phyloP scores from a whole-genome alignment of 139 green algal genomes.

The Tetratostichococcus sp. region DNA sequence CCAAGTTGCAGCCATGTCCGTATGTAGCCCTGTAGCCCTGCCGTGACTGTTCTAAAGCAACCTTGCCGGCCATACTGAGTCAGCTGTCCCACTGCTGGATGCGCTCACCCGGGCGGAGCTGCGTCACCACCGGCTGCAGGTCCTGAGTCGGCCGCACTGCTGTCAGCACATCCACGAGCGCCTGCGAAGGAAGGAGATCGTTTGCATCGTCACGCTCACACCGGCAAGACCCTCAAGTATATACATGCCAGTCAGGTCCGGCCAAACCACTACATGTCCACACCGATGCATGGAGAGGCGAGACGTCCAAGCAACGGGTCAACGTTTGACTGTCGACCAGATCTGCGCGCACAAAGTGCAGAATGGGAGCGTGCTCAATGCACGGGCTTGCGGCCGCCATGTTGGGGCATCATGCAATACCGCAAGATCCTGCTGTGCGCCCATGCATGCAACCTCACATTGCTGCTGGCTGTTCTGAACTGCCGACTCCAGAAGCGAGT shows the following conservation, averaged over 20 bases:
- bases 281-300: constrained; percentile 19
- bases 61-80: too few species aligned
- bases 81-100: not conserved
- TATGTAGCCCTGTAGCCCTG: too few species aligned
- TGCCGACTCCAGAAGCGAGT: constrained; percentile 15
- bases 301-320: constrained; percentile 17
- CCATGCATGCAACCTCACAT: constrained; percentile 11
- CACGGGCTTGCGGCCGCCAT: too few species aligned
- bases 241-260: too few species aligned
- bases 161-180: not conserved
- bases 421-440: too few species aligned
- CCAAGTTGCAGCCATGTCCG: too few species aligned
- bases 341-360: constrained; percentile 10
- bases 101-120: not conserved
- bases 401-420: too few species aligned
- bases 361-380: not conserved
- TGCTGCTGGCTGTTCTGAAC: constrained; percentile 3
- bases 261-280: too few species aligned
- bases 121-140: not conserved
- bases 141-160: not conserved
- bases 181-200: not conserved
- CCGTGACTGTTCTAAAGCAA: too few species aligned
- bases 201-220: too few species aligned
- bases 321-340: constrained; percentile 6
- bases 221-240: too few species aligned